These are phyloP conservation scores for Persicaria maculosa DNA, from an alignment of 148 eudicot species.

Conservation along the genomic window DNA sequence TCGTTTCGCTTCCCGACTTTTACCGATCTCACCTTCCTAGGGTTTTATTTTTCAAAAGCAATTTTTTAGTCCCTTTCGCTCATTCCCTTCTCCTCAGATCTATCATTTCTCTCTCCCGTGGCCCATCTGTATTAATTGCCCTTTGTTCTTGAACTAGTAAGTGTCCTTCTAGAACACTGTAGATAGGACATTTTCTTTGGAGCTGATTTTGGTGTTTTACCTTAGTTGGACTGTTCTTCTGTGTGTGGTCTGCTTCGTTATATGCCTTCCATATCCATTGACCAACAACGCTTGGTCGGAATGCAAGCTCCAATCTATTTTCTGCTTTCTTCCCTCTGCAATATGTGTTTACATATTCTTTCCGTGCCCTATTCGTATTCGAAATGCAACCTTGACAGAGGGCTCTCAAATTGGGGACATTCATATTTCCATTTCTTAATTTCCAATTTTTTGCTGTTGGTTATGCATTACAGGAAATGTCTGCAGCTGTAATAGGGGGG, in stretches of 20 bases:
- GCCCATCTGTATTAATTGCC: background rate
- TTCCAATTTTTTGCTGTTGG: constrained; percentile 10
- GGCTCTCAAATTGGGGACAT: background rate
- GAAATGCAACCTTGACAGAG: background rate
- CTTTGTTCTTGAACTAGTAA: background rate
- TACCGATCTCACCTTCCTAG: background rate
- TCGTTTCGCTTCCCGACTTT: background rate
- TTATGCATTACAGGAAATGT: constrained; percentile 48
- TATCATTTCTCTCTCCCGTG: constrained; percentile 10
- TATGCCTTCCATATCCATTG: constrained; percentile 10
- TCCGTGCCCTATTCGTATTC: background rate
- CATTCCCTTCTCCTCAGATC: constrained; percentile 18
- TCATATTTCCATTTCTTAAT: background rate
- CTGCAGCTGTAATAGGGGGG: constrained; percentile 59
- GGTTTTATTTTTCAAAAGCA: background rate
- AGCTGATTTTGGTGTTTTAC: background rate
- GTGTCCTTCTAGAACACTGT: background rate
- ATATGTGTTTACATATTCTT: background rate
- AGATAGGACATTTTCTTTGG: background rate
- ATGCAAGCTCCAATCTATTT: constrained; percentile 3
- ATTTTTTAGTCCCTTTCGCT: constrained; percentile 13
- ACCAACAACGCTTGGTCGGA: background rate
- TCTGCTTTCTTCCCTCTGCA: constrained; percentile 6
- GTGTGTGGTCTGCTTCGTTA: constrained; percentile 18
- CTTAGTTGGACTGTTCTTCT: background rate